Base-by-base conservation (phyloP, 2,329 filamentous ascomycete species). In the Curvularia hawaiiensis region DNA sequence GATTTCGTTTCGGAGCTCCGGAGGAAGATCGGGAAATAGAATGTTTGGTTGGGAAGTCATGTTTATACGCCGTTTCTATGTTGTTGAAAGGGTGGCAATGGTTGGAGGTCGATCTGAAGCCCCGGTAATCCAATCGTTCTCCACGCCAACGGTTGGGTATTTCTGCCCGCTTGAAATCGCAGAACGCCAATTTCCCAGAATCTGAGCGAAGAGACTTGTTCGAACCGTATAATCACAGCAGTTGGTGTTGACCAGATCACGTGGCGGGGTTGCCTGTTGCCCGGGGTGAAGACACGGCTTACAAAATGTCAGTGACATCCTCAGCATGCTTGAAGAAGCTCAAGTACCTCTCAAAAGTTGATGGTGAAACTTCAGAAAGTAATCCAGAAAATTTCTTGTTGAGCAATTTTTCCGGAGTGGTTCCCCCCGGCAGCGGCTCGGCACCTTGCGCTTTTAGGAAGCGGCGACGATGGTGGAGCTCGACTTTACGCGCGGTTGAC, bases 1-100 rank as follows among this genome's bases (percentile, higher is more conserved):
- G 33, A 75, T 56, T 35, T 70, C 60, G 52, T 72, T 69, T 14
- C 72, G 68, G 5, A 74, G 63, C 30, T 75, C 72, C 2, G 71
- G 64, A 9, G 72, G 72, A 20, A 74, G 63, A 35, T 49, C 31
- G 1, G 67, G 64, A 30, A 74, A 57, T 16, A 75, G 63, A 8
- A 57, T 26, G 8, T 60, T 62, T 2, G 58, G 31, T 14, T n/a
- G 14, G 11, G 54, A 43, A 28, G 44, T 28, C 54, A 59, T 65
- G 2, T 44, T 46, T 52, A 39, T 28, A 39, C 49, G 9, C 22
- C 3, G 10, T 14, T 18, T 12, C 18, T 16, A 1, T 9, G 24
- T 22, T 9, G 2, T 14, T 18, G 20, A 10, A 10, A 2, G 12
- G 26, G 7, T 10, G 10, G 30, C n/a, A 11, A 24, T 9, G 0